Evolutionary conservation across 2,329 filamentous ascomycete species (phyloP).

Genomic region (Stachybotrys chartarum): DNA sequence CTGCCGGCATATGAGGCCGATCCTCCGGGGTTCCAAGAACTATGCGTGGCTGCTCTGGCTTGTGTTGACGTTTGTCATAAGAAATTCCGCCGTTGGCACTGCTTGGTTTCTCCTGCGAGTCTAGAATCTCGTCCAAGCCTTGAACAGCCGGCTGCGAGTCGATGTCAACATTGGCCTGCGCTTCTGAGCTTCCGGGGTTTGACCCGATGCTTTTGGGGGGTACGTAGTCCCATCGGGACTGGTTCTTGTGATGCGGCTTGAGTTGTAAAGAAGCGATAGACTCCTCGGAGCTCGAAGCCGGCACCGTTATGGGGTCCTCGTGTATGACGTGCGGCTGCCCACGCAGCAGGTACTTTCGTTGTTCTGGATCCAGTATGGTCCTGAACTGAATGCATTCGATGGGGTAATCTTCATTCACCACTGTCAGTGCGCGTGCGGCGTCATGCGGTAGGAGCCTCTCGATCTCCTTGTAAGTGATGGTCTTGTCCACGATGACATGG

Average conservation of each 20-base stretch:
- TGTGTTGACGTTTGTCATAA: too few species aligned
- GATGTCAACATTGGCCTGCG: slow-evolving; percentile 7
- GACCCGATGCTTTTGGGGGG: slow-evolving; percentile 27
- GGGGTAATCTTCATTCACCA: slow-evolving; percentile 65
- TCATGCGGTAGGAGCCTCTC: slow-evolving; percentile 32
- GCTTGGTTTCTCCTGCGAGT: neutral
- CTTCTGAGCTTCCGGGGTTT: slow-evolving; percentile 10
- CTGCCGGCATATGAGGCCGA: slow-evolving; percentile 14
- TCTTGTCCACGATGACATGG: slow-evolving; percentile 73
- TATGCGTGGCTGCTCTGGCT: too few species aligned
- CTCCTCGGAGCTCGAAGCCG: slow-evolving; percentile 8
- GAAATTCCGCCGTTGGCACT: too few species aligned
- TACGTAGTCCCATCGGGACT: slow-evolving; percentile 29
- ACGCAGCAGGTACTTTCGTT: slow-evolving; percentile 50
- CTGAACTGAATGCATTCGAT: slow-evolving; percentile 59
- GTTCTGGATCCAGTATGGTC: slow-evolving; percentile 49
- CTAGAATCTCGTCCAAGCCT: slow-evolving; percentile 8
- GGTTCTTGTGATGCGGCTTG: slow-evolving; percentile 35
- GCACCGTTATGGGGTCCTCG: neutral
- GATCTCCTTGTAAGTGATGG: slow-evolving; percentile 57
- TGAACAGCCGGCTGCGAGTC: slow-evolving; percentile 19
- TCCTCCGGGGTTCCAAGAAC: too few species aligned
- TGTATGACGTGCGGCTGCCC: slow-evolving; percentile 32
- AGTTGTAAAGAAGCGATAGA: slow-evolving; percentile 36
- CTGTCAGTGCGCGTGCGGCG: slow-evolving; percentile 20